Evolutionary conservation across 106 monocot genomes (phyloP).

Genomic region (Phalaenopsis aphrodite): DNA sequence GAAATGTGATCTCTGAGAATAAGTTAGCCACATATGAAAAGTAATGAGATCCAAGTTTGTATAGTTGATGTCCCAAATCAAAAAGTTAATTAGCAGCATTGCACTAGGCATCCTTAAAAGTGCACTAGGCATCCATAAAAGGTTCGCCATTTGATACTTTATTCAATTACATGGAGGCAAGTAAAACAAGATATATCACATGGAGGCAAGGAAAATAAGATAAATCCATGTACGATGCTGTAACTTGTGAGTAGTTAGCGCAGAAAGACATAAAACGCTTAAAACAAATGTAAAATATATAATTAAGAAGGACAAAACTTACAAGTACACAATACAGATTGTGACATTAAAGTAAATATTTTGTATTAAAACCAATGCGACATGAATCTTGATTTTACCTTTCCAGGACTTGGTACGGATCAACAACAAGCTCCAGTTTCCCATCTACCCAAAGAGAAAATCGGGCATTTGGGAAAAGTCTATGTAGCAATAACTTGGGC

Average conservation of each 20-base stretch:
- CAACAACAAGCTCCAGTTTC: slow-evolving; percentile 62
- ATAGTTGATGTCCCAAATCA: background rate
- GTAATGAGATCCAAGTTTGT: too few species aligned
- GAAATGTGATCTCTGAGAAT: too few species aligned
- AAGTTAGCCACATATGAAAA: too few species aligned
- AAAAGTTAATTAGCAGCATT: background rate
- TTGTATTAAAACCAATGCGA: background rate
- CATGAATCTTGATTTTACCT: slow-evolving; percentile 23
- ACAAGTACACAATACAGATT: background rate
- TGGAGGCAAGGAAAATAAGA: background rate
- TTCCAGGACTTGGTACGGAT: slow-evolving; percentile 62
- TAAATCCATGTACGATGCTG: background rate
- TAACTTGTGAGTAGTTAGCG: background rate
- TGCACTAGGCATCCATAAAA: background rate
- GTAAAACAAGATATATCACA: too few species aligned
- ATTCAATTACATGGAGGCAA: background rate
- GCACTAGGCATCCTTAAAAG: background rate
- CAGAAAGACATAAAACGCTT: background rate
- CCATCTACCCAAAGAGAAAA: slow-evolving; percentile 72
- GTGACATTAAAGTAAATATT: background rate
- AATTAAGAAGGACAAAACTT: background rate
- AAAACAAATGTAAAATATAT: background rate
- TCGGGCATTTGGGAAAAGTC: slow-evolving; percentile 55
- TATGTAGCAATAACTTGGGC: slow-evolving; percentile 63
- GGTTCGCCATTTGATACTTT: background rate